These are phyloP conservation scores for Cercospora citrullina DNA, from an alignment of 2,329 filamentous ascomycete species.

Conservation along the genomic window DNA sequence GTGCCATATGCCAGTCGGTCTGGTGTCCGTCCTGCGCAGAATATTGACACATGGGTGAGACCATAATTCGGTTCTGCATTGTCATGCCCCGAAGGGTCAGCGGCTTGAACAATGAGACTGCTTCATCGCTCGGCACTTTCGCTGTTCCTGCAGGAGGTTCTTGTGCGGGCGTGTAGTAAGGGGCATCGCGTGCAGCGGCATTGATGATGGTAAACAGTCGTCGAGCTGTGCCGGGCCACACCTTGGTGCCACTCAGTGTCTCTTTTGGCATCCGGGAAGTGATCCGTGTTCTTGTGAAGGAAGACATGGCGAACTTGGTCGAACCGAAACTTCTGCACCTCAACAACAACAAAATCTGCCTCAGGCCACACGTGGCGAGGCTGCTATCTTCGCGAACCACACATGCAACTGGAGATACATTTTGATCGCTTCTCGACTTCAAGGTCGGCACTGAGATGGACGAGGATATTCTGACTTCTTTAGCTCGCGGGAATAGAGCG, in stretches of 20 bases:
- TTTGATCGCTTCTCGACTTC: too few species aligned
- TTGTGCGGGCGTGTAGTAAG: neutral
- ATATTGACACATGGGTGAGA: neutral
- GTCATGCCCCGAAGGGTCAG: neutral
- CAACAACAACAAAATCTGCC: too few species aligned
- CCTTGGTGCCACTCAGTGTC: slow-evolving; percentile 38
- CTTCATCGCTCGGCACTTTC: neutral
- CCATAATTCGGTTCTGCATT: neutral
- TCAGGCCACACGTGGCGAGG: too few species aligned
- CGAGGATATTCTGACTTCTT: neutral
- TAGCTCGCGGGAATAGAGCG: neutral
- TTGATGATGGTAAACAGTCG: neutral
- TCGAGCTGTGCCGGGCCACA: neutral
- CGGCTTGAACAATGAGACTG: neutral
- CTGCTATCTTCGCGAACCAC: too few species aligned
- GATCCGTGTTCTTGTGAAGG: neutral
- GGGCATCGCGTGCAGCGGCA: neutral
- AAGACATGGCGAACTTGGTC: neutral
- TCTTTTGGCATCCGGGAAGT: neutral
- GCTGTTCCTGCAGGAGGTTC: neutral
- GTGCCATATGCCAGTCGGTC: neutral
- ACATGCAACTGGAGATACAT: too few species aligned
- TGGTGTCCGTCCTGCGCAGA: neutral
- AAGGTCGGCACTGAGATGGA: neutral
- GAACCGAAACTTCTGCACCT: neutral